Evolutionary conservation across 306 rosid genomes (phyloP).

Genomic region (Pyrus betulifolia): DNA sequence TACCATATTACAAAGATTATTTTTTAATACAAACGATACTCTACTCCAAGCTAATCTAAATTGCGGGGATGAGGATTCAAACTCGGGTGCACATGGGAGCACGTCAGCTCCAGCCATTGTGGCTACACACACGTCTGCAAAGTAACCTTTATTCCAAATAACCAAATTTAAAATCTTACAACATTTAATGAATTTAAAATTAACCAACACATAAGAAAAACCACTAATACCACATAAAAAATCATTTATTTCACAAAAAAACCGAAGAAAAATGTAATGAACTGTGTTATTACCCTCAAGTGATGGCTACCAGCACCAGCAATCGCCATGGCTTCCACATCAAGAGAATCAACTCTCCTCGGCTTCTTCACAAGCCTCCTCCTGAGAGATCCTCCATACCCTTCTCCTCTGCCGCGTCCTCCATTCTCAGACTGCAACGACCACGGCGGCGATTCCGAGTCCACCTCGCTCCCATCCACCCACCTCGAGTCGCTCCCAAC

Average conservation of each 20-base stretch:
- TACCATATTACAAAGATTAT: neutral
- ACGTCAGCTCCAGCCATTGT: neutral
- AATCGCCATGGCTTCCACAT: slow-evolving; percentile 87
- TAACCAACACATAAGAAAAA: neutral
- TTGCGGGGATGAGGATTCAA: neutral
- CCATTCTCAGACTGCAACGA: slow-evolving; percentile 30
- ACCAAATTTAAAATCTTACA: neutral
- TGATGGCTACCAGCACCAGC: slow-evolving; percentile 47
- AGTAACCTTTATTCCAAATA: neutral
- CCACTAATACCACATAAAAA: neutral
- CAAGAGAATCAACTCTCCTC: slow-evolving; percentile 78
- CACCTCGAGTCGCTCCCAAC: slow-evolving; percentile 53
- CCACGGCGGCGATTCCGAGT: slow-evolving; percentile 47
- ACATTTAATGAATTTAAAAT: neutral
- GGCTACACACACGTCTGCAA: neutral
- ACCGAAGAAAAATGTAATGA: neutral
- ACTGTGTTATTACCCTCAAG: slow-evolving; percentile 31
- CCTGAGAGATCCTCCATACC: slow-evolving; percentile 63
- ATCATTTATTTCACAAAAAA: neutral
- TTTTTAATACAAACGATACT: neutral
- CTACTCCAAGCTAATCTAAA: neutral
- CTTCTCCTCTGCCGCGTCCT: slow-evolving; percentile 38
- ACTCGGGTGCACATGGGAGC: neutral
- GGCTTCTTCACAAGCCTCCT: slow-evolving; percentile 80
- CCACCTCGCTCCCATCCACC: slow-evolving; percentile 90